Percentiles rank a stretch among this genome's conserved stretches.
These are phyloP conservation scores for Tulasnella sp. DNA, from an alignment of 768 basidiomycete genomes.

Conservation along the genomic window DNA sequence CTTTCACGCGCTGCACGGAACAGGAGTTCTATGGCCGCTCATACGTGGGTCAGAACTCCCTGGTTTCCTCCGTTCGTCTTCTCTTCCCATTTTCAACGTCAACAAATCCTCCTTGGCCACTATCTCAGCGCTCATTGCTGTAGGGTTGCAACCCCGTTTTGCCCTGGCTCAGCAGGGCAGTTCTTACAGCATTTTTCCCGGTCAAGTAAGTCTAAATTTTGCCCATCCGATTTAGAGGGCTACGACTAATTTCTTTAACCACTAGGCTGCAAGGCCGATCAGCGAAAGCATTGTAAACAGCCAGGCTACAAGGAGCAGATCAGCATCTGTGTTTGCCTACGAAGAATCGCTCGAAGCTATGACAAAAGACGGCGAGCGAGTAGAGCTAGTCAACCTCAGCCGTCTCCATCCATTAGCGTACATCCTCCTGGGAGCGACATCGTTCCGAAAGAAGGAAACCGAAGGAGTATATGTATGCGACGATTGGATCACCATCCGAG, in stretches of 20 bases:
- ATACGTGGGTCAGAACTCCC: background rate
- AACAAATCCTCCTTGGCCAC: background rate
- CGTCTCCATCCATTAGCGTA: background rate
- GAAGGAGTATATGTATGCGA: background rate
- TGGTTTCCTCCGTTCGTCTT: background rate
- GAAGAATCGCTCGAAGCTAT: background rate
- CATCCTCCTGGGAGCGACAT: background rate
- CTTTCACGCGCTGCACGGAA: background rate
- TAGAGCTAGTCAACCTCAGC: background rate
- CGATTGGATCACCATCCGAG: background rate
- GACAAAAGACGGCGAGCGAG: background rate
- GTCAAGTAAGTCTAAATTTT: background rate
- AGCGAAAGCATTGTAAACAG: background rate
- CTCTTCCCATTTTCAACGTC: background rate
- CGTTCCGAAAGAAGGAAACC: background rate
- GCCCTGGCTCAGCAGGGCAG: background rate
- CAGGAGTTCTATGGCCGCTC: background rate
- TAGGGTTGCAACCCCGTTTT: background rate
- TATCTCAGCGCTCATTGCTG: background rate
- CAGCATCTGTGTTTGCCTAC: background rate
- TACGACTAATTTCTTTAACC: background rate
- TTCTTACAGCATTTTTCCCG: background rate
- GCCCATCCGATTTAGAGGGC: background rate
- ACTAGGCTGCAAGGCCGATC: background rate
- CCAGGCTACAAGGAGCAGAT: background rate